A percentile compares a stretch with the other conserved stretches of the same genome.
phyloP scores from a whole-genome alignment of 805 yeast genomes.

The Blastobotrys attinorum region DNA sequence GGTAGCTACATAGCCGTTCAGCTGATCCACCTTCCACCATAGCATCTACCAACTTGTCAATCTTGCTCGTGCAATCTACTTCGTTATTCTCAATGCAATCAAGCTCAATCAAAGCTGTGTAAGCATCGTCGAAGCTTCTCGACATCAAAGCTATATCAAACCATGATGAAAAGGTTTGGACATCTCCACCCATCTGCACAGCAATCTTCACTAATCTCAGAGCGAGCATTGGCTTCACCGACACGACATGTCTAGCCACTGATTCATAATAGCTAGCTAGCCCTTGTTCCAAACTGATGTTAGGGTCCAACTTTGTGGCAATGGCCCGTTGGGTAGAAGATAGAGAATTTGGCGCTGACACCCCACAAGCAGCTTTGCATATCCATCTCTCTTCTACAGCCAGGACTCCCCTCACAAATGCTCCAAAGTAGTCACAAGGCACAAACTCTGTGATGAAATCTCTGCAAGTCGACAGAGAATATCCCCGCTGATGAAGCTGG shows the following conservation, averaged over 20 bases:
- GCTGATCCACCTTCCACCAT: constrained; percentile 32
- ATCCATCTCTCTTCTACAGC: background rate
- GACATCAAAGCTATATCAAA: constrained; percentile 25
- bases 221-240: background rate
- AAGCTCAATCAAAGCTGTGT: constrained; percentile 27
- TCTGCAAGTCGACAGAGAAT: background rate
- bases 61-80: constrained; percentile 11
- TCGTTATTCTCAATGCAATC: constrained; percentile 5
- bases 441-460: background rate
- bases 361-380: background rate
- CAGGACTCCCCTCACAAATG: background rate
- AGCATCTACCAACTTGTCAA: constrained; percentile 14
- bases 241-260: background rate
- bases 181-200: constrained; percentile 3
- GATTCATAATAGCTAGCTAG: background rate
- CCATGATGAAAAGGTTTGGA: background rate
- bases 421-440: background rate
- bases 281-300: background rate
- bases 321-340: background rate
- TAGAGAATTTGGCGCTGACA: background rate
- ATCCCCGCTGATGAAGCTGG: background rate
- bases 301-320: background rate
- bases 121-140: constrained; percentile 29
- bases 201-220: constrained; percentile 30
- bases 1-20: constrained; percentile 33